These are phyloP conservation scores for Boechera stricta DNA, from an alignment of 345 rosid species.

Conservation along the genomic window DNA sequence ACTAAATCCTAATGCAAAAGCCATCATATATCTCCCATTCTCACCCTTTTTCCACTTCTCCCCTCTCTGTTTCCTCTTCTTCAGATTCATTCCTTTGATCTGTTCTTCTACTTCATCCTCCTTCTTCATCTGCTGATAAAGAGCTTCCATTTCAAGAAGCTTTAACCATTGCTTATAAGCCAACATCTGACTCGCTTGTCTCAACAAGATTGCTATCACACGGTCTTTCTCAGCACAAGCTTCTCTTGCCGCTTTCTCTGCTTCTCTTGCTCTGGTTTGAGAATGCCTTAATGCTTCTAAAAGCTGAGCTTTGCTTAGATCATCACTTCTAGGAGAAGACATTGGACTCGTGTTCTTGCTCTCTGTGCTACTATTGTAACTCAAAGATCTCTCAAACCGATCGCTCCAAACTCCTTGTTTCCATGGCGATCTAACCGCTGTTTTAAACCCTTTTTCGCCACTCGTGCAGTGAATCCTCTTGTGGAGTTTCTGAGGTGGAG, in stretches of 20 bases:
- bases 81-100: constrained; percentile 37
- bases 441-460: constrained; percentile 34
- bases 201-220: constrained; percentile 70
- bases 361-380: constrained; percentile 40
- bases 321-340: constrained; percentile 47
- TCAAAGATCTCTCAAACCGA: constrained; percentile 50
- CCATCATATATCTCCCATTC: constrained; percentile 57
- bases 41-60: constrained; percentile 43
- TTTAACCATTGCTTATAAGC: constrained; percentile 96
- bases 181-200: constrained; percentile 89
- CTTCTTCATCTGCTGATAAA: constrained; percentile 60
- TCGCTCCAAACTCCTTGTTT: constrained; percentile 40
- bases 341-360: constrained; percentile 41
- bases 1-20: constrained; percentile 79
- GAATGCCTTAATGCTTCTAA: constrained; percentile 92
- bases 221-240: constrained; percentile 86
- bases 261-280: constrained; percentile 97
- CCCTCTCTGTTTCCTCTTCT: constrained; percentile 48
- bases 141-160: constrained; percentile 75
- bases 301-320: constrained; percentile 72
- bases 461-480: constrained; percentile 36
- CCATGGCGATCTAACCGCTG: constrained; percentile 25
- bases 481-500: constrained; percentile 68
- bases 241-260: constrained; percentile 78
- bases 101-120: constrained; percentile 15